Evolutionary conservation across 495 filamentous ascomycete species (phyloP).

Genomic region (Xylaria grammica): DNA sequence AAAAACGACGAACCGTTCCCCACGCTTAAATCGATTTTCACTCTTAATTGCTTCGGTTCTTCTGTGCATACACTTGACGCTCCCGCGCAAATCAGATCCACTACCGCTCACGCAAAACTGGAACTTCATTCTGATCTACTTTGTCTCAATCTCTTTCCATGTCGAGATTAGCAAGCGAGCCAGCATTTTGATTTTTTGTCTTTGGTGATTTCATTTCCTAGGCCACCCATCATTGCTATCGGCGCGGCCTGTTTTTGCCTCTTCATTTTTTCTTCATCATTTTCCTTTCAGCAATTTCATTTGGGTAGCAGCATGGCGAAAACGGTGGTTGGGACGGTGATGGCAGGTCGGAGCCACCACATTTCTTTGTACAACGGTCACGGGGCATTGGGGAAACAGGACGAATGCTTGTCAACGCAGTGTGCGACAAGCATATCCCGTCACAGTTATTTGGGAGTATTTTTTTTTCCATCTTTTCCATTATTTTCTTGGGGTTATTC

Average conservation of each 20-base stretch:
- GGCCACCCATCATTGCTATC: constrained; percentile 1
- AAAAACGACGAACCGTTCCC: constrained; percentile 24
- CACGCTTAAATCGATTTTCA: constrained; percentile 11
- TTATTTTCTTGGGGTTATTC: constrained; percentile 26
- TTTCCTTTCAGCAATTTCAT: constrained; percentile 40
- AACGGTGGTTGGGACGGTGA: constrained; percentile 32
- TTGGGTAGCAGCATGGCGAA: constrained; percentile 38
- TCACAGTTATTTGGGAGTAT: constrained; percentile 21
- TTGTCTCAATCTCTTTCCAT: constrained; percentile 30
- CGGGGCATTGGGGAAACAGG: constrained; percentile 34
- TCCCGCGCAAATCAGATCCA: constrained; percentile 28
- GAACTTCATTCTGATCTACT: constrained; percentile 34
- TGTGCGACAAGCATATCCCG: constrained; percentile 19
- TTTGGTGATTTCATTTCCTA: constrained; percentile 24
- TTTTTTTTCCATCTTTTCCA: constrained; percentile 23
- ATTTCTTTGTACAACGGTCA: constrained; percentile 40
- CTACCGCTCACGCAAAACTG: constrained; percentile 34
- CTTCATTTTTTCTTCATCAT: constrained; percentile 13
- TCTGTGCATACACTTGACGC: constrained; percentile 35
- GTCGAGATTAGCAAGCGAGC: constrained; percentile 46
- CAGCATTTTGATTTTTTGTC: constrained; percentile 45
- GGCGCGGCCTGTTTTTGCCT: no score
- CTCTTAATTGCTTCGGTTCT: constrained; percentile 23
- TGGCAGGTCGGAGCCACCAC: constrained; percentile 25
- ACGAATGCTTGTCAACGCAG: constrained; percentile 23